Evolutionary conservation across 148 eudicot species (phyloP), one percentile per base, ranked within the genome.

Genomic region (Suaeda aralocaspica): DNA sequence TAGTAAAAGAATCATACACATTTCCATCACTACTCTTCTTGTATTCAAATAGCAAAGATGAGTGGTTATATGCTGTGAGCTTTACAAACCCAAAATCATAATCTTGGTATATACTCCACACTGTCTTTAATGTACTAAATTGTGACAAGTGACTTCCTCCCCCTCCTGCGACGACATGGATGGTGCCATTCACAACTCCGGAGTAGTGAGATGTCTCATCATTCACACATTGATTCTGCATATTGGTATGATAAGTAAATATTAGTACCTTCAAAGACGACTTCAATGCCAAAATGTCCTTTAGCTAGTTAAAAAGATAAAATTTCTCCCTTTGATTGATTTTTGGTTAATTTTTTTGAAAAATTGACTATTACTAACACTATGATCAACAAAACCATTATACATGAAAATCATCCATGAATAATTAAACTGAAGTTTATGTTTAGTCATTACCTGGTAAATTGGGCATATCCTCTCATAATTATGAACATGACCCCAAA

Each of bases 81-180:
- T 89, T 92, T 5, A 80, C 89, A 39, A 84, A 92, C 16, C 95
- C 97, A 4, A 16, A 89, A 73, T 92, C 92, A 29, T 69, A 68
- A 73, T 89, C 95, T 74, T 56, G 82, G 77, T 66, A 84, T 2
- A 87, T 66, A 56, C 95, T 89, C 92, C 95, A 89, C 16, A 8
- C 65, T 30, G 87, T 78, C n/a, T 81, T 74, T 5, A 87, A 19
- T 9, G 73, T 4, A 19, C 80, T 77, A 76, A 89, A 91, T n/a
- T 71, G 49, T 3, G 90, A 76, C 34, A 91, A 66, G 57, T 87
- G 85, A 63, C 80, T 66, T 71, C 97, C 97, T 25, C 81, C 95
- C 26, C 95, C 92, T 1, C 95, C 95, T 0, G 80, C 92, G 2
- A 89, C 92, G 0, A 87, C 85, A 33, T 91, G 95, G 63, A 91